Conservation (phyloP, 176 grass and related monocot genomes). For the Raddia distichophylla region DNA sequence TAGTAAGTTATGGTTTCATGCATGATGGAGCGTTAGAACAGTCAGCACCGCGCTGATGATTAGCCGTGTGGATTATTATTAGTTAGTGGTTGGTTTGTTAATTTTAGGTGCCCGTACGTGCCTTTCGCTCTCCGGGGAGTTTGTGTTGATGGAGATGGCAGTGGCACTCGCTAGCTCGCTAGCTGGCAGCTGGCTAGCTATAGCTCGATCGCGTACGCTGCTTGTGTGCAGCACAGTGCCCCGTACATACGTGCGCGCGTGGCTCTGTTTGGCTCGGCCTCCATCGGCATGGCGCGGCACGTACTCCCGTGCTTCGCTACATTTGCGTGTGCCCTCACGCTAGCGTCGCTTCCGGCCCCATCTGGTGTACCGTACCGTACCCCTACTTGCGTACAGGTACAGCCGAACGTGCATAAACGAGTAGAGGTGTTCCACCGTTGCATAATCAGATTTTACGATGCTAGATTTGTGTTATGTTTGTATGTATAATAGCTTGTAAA, state of each 20-base stretch:
- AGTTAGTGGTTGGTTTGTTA: constrained; percentile 37
- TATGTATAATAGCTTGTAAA: too few species aligned
- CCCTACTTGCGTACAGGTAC: too few species aligned
- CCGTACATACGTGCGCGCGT: neutral
- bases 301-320: neutral
- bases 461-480: too few species aligned
- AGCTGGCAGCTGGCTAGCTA: neutral
- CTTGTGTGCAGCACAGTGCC: neutral
- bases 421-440: too few species aligned
- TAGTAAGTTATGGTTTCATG: neutral
- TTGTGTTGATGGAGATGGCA: constrained; percentile 47
- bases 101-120: constrained; percentile 5
- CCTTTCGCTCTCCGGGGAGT: constrained; percentile 51
- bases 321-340: neutral
- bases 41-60: neutral
- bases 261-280: constrained; percentile 3
- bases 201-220: constrained; percentile 21
- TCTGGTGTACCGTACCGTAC: neutral
- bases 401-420: too few species aligned
- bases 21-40: neutral
- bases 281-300: neutral
- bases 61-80: neutral
- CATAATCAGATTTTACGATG: too few species aligned
- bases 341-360: neutral
- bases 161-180: constrained; percentile 19